Conservation (phyloP, 768 basidiomycete genomes). For the Hysterangium stoloniferum region DNA sequence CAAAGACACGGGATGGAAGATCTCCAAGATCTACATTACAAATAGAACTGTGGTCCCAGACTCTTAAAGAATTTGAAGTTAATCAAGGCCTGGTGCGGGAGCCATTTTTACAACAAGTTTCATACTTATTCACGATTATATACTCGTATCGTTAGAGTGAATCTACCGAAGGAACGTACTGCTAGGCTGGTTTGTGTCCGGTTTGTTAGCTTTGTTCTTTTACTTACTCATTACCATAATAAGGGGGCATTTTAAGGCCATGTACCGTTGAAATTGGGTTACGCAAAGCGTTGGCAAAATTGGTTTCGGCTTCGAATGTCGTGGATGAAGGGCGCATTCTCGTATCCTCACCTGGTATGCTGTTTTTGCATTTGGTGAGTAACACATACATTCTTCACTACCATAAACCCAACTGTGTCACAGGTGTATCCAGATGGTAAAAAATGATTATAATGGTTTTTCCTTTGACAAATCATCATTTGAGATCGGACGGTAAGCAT, state of each 20-base stretch:
- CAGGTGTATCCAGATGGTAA: too few relatives aligned
- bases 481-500: constrained; percentile 7
- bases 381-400: background rate
- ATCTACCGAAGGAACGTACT: constrained; percentile 9
- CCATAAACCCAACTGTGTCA: too few relatives aligned
- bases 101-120: background rate
- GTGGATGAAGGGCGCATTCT: constrained; percentile 1
- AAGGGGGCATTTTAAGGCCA: background rate
- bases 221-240: background rate
- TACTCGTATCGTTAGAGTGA: too few relatives aligned
- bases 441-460: constrained; percentile 1
- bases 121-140: background rate
- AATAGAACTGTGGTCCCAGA: constrained; percentile 2
- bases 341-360: constrained; percentile 10
- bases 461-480: constrained; percentile 1
- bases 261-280: constrained; percentile 9
- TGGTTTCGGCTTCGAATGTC: background rate
- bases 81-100: constrained; percentile 2
- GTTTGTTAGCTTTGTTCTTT: background rate
- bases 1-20: constrained; percentile 7
- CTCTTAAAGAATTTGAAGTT: constrained; percentile 8
- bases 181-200: constrained; percentile 9
- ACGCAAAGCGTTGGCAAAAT: constrained; percentile 3
- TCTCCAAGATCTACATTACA: background rate
- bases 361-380: constrained; percentile 8